Percentiles rank a stretch among this genome's conserved stretches.
Conservation (phyloP, 1,284 basidiomycete genomes). For the Rhodotorula sp. region DNA sequence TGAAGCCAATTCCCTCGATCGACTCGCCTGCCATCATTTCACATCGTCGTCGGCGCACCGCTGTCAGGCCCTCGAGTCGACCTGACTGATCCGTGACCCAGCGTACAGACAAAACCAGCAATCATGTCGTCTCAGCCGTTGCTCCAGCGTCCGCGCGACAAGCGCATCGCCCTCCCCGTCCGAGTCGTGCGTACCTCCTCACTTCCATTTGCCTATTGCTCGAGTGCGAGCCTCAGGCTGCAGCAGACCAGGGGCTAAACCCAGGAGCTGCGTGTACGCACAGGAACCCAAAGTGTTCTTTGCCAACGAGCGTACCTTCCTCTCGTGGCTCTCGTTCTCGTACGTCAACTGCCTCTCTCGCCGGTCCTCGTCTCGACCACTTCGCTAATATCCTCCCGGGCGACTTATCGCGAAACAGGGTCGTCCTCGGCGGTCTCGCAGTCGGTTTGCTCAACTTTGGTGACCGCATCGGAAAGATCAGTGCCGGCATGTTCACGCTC, state of each 20-base stretch:
- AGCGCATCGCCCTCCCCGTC: conserved; percentile 91
- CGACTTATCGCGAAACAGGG: conserved; percentile 49
- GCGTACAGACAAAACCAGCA: background rate
- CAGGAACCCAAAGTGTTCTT: conserved; percentile 63
- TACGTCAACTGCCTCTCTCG: conserved; percentile 1
- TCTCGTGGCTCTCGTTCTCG: conserved; percentile 67
- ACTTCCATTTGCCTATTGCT: conserved; percentile 4
- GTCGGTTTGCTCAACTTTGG: conserved; percentile 98
- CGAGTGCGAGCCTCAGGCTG: background rate
- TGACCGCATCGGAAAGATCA: conserved; percentile 85
- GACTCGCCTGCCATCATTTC: background rate
- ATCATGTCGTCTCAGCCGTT: conserved; percentile 95
- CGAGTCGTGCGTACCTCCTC: conserved; percentile 60
- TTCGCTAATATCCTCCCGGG: too few species aligned
- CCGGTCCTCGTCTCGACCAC: too few species aligned
- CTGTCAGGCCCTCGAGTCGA: background rate
- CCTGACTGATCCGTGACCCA: too few species aligned
- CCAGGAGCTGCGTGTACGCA: background rate
- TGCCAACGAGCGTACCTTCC: conserved; percentile 79
- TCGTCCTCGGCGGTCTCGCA: conserved; percentile 85
- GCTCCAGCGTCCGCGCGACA: conserved; percentile 81
- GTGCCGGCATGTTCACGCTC: conserved; percentile 85
- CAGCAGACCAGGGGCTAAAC: background rate
- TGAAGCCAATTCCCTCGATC: background rate
- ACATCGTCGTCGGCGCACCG: background rate